These are phyloP conservation scores for Trypanosoma scelopori DNA, from an alignment of 208 protist genomes.

Conservation along the genomic window DNA sequence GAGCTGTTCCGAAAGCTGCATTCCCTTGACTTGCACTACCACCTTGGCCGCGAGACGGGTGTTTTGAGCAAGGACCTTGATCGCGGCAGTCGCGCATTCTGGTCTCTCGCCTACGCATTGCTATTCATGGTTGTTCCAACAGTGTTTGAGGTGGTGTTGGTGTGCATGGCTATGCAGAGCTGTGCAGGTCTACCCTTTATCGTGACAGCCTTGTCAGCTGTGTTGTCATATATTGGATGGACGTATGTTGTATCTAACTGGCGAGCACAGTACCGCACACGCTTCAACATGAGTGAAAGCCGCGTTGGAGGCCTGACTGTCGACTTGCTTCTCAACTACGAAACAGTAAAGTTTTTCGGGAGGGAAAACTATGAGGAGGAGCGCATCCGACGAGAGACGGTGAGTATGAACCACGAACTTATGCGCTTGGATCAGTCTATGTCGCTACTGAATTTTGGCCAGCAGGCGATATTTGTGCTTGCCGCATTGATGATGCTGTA, in stretches of 20 bases:
- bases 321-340: slow-evolving; percentile 95
- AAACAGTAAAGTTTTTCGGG: slow-evolving; percentile 96
- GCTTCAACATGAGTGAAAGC: slow-evolving; percentile 92
- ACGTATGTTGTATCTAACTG: slow-evolving; percentile 89
- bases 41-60: slow-evolving; percentile 90
- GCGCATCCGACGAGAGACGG: slow-evolving; percentile 69
- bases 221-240: slow-evolving; percentile 86
- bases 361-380: slow-evolving; percentile 78
- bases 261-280: slow-evolving; percentile 82
- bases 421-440: slow-evolving; percentile 86
- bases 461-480: slow-evolving; percentile 90
- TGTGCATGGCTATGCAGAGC: slow-evolving; percentile 84
- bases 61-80: slow-evolving; percentile 91
- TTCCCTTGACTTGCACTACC: slow-evolving; percentile 83
- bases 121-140: slow-evolving; percentile 94
- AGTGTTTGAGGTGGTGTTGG: slow-evolving; percentile 91
- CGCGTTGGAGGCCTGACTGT: slow-evolving; percentile 85
- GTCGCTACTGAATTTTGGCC: slow-evolving; percentile 93
- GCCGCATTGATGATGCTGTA: slow-evolving; percentile 82
- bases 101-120: slow-evolving; percentile 81
- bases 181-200: slow-evolving; percentile 86
- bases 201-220: slow-evolving; percentile 74
- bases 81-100: slow-evolving; percentile 91
- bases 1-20: slow-evolving; percentile 90
- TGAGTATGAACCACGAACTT: slow-evolving; percentile 83